Conservation (phyloP, 2,329 filamentous ascomycete species). For the Fusarium dlaminii region DNA sequence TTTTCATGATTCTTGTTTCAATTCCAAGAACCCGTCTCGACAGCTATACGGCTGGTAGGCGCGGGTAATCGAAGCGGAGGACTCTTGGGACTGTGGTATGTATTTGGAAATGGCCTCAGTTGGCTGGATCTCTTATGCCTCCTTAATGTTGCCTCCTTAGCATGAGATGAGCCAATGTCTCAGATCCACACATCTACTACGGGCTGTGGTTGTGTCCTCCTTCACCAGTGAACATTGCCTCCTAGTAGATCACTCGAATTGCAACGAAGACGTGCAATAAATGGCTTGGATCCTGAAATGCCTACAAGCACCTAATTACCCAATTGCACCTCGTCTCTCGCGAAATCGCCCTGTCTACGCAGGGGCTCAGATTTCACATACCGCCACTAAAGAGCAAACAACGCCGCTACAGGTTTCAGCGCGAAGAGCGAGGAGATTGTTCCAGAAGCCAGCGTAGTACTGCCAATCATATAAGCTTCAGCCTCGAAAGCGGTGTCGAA, state of each 20-base stretch:
- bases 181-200: background rate
- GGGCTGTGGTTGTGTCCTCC: background rate
- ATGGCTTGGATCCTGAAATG: background rate
- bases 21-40: background rate
- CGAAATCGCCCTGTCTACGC: background rate
- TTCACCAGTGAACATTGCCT: background rate
- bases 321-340: background rate
- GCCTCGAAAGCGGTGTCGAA: background rate
- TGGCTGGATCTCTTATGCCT: background rate
- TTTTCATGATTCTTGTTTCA: background rate
- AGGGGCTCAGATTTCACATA: background rate
- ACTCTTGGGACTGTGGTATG: background rate
- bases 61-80: background rate
- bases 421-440: slow-evolving; percentile 6
- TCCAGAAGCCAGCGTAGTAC: background rate
- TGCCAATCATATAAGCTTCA: background rate
- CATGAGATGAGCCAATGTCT: background rate
- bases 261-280: background rate
- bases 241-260: background rate
- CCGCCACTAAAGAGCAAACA: background rate
- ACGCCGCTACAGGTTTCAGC: background rate
- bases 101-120: background rate
- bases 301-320: background rate
- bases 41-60: background rate
- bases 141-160: background rate